Evolutionary conservation across 352 stramenopile species (phyloP).

Genomic region (Peronospora farinosa): DNA sequence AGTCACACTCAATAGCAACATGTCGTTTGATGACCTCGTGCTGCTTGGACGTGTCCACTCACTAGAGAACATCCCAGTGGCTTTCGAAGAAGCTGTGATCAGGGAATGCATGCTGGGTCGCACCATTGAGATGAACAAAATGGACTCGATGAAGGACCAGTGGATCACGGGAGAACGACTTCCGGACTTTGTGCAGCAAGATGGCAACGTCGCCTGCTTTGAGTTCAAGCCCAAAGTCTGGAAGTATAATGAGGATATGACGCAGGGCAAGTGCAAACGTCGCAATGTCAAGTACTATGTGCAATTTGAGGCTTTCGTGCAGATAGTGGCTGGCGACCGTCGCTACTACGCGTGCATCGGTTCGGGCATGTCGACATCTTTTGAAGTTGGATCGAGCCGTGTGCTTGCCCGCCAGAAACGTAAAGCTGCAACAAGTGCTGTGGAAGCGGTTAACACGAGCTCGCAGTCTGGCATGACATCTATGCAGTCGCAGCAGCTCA

Average conservation of each 20-base stretch:
- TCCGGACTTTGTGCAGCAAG: slow-evolving; percentile 79
- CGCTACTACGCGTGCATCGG: slow-evolving; percentile 82
- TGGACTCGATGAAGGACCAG: slow-evolving; percentile 82
- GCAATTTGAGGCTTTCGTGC: slow-evolving; percentile 82
- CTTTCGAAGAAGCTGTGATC: slow-evolving; percentile 81
- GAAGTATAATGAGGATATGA: slow-evolving; percentile 87
- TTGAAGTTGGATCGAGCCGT: slow-evolving; percentile 78
- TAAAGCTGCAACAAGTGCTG: slow-evolving; percentile 56
- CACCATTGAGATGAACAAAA: slow-evolving; percentile 67
- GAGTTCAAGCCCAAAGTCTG: slow-evolving; percentile 88
- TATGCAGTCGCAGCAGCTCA: slow-evolving; percentile 28
- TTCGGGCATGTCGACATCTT: slow-evolving; percentile 81
- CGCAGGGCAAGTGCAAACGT: slow-evolving; percentile 84
- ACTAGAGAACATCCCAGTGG: slow-evolving; percentile 74
- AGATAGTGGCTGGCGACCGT: slow-evolving; percentile 61
- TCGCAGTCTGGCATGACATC: slow-evolving; percentile 28
- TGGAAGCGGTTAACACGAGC: slow-evolving; percentile 14
- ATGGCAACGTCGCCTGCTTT: slow-evolving; percentile 64
- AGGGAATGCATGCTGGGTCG: slow-evolving; percentile 78
- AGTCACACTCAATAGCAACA: slow-evolving; percentile 77
- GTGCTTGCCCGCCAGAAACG: slow-evolving; percentile 80
- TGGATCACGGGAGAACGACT: slow-evolving; percentile 80
- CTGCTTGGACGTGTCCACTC: slow-evolving; percentile 78
- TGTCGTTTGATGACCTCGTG: slow-evolving; percentile 75
- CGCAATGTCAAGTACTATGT: slow-evolving; percentile 87